Percentiles rank a stretch among this genome's conserved stretches.
Conservation (phyloP, 1,139 yeast genomes). For the Casaregolazyma suthepensis region DNA sequence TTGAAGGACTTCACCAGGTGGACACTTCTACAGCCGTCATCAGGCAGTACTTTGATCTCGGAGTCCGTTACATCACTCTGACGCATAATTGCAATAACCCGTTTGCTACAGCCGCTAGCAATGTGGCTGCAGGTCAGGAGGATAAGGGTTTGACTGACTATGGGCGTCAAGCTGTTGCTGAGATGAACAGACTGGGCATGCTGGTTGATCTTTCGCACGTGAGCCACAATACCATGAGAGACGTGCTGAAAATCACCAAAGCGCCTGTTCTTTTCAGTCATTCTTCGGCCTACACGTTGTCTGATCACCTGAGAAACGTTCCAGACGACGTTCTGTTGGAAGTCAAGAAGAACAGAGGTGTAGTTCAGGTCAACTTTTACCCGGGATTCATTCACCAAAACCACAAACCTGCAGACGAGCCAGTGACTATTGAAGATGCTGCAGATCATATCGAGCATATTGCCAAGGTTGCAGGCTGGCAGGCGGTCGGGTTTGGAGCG, state of each 20-base stretch:
- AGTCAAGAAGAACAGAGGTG: constrained; percentile 41
- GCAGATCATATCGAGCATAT: constrained; percentile 43
- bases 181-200: constrained; percentile 51
- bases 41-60: constrained; percentile 43
- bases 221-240: constrained; percentile 46
- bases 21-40: constrained; percentile 46
- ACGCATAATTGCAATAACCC: constrained; percentile 54
- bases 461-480: constrained; percentile 46
- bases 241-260: constrained; percentile 37
- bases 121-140: constrained; percentile 40
- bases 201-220: constrained; percentile 50
- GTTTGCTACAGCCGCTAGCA: constrained; percentile 49
- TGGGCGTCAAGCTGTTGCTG: constrained; percentile 36
- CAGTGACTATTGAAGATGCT: constrained; percentile 43
- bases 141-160: constrained; percentile 42
- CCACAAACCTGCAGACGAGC: constrained; percentile 15
- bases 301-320: constrained; percentile 44
- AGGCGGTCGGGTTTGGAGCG: constrained; percentile 49
- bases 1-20: constrained; percentile 49
- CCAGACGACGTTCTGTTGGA: constrained; percentile 43
- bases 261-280: constrained; percentile 50
- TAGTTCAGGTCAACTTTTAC: constrained; percentile 44
- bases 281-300: constrained; percentile 40
- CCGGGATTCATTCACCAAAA: constrained; percentile 38
- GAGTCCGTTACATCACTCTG: constrained; percentile 47